Evolutionary conservation across 1,139 yeast species (phyloP).

Genomic region (Yamadazyma jaroonii): DNA sequence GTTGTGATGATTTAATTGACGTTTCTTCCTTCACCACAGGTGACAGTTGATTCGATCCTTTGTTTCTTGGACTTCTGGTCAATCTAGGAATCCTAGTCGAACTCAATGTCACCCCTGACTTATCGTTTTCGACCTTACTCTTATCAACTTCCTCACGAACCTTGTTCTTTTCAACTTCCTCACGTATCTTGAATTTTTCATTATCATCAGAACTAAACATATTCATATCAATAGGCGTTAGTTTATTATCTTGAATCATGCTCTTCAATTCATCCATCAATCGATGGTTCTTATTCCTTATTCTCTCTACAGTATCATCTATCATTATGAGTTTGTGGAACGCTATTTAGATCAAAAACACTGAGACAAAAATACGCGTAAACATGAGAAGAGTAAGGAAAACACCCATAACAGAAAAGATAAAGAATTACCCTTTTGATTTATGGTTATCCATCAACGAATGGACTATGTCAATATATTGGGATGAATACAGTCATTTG

Average conservation of each 20-base stretch:
- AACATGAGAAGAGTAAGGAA: slow-evolving; percentile 19
- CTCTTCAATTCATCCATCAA: slow-evolving; percentile 6
- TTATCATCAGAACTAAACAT: no score
- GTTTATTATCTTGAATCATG: slow-evolving; percentile 7
- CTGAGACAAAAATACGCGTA: slow-evolving; percentile 10
- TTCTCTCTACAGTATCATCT: slow-evolving; percentile 9
- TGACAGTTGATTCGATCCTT: no score
- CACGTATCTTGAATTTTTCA: no score
- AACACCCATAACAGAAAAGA: slow-evolving; percentile 35
- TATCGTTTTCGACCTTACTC: no score
- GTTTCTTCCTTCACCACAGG: no score
- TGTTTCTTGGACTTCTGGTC: no score
- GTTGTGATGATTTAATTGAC: no score
- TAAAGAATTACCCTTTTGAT: slow-evolving; percentile 58
- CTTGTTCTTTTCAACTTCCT: no score
- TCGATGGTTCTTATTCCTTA: slow-evolving; percentile 6
- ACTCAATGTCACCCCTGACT: no score
- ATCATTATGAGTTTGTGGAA: slow-evolving; percentile 2
- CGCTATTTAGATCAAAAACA: neutral
- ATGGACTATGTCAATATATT: slow-evolving; percentile 52
- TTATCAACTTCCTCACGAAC: no score
- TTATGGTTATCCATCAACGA: slow-evolving; percentile 52
- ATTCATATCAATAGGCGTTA: slow-evolving; percentile 7
- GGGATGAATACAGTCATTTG: slow-evolving; percentile 58
- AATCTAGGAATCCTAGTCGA: no score